These are phyloP conservation scores for Trichoderma guizhouense DNA, from an alignment of 2,329 filamentous ascomycete species.

Conservation along the genomic window DNA sequence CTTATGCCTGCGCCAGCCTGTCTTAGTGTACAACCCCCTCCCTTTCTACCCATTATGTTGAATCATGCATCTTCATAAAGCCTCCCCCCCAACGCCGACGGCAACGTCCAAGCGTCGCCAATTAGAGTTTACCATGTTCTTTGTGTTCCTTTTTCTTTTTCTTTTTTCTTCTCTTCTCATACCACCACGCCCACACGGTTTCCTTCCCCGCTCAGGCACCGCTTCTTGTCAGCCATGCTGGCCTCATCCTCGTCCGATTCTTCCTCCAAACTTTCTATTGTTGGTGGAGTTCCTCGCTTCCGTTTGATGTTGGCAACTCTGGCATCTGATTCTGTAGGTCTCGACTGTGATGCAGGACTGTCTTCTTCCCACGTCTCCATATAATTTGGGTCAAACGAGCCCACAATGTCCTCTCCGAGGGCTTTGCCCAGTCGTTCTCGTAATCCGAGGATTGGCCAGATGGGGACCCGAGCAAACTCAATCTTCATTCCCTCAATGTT, in stretches of 20 bases:
- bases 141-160: not conserved
- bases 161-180: slow-evolving; percentile 18
- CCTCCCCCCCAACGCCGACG: not conserved
- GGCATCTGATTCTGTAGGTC: slow-evolving; percentile 27
- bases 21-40: not conserved
- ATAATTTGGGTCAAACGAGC: slow-evolving; percentile 36
- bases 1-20: not conserved
- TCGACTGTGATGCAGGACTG: not conserved
- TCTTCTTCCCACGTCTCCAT: slow-evolving; percentile 47
- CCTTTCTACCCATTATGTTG: slow-evolving; percentile 1
- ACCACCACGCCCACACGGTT: slow-evolving; percentile 31
- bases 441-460: slow-evolving; percentile 55
- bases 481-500: slow-evolving; percentile 41
- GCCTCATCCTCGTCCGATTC: slow-evolving; percentile 33
- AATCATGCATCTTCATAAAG: slow-evolving; percentile 7
- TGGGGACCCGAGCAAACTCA: slow-evolving; percentile 46
- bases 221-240: slow-evolving; percentile 31
- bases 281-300: slow-evolving; percentile 36
- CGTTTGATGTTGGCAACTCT: slow-evolving; percentile 26
- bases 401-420: slow-evolving; percentile 50
- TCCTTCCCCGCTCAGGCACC: slow-evolving; percentile 30
- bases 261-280: slow-evolving; percentile 42
- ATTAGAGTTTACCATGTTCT: not conserved
- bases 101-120: not conserved
- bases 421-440: slow-evolving; percentile 54